Percentiles rank a stretch among this genome's conserved stretches.
These are phyloP conservation scores for Metschnikowia chrysomelidarum DNA, from an alignment of 805 yeast species.

Conservation along the genomic window DNA sequence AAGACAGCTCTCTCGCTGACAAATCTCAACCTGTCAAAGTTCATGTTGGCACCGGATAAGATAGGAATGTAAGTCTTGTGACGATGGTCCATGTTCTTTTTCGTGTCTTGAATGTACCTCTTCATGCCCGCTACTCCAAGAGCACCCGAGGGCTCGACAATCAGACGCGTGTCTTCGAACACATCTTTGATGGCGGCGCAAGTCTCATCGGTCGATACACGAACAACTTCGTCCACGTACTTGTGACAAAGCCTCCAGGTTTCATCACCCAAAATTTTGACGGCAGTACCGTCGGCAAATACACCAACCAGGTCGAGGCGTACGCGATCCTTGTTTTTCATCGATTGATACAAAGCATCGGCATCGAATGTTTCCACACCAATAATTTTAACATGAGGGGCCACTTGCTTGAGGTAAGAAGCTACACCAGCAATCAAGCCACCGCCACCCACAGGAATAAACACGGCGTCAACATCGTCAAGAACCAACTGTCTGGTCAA, in stretches of 20 bases:
- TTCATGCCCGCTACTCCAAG: conserved; percentile 93
- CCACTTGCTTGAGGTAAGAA: conserved; percentile 86
- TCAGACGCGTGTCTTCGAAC: conserved; percentile 90
- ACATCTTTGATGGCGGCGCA: conserved; percentile 96
- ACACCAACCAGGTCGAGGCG: conserved; percentile 77
- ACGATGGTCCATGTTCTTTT: conserved; percentile 63
- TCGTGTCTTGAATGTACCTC: conserved; percentile 66
- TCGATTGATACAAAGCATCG: conserved; percentile 79
- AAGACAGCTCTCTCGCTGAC: conserved; percentile 95
- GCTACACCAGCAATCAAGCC: conserved; percentile 92
- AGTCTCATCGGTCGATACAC: conserved; percentile 87
- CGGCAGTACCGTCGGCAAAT: conserved; percentile 99
- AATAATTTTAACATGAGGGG: conserved; percentile 94
- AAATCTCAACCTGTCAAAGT: conserved; percentile 92
- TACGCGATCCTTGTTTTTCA: conserved; percentile 53
- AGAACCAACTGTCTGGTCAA: conserved; percentile 80
- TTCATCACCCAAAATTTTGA: conserved; percentile 83
- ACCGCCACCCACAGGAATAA: conserved; percentile 96
- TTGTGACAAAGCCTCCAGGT: conserved; percentile 78
- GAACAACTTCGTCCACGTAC: conserved; percentile 83
- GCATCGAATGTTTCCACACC: conserved; percentile 98
- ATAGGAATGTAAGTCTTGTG: conserved; percentile 76
- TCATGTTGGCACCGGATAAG: conserved; percentile 96
- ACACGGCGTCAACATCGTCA: conserved; percentile 77
- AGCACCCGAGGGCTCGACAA: conserved; percentile 97